phyloP scores from a whole-genome alignment of 495 filamentous ascomycete species.

The Pseudoneurospora amorphoporcata region DNA sequence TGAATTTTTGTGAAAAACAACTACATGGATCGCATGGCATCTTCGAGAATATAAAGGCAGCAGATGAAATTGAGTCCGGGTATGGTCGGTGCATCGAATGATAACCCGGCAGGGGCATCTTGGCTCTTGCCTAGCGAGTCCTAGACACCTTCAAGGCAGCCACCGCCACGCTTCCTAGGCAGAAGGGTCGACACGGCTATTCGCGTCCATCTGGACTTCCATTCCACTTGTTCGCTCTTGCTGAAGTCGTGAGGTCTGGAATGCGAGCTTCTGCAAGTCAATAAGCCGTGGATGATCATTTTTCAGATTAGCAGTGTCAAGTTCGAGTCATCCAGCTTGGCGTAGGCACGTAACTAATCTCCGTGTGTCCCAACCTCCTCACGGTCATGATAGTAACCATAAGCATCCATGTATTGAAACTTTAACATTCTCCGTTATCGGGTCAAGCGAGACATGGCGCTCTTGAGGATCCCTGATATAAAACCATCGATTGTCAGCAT shows the following conservation, averaged over 20 bases:
- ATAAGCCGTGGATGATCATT: neutral
- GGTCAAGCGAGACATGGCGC: neutral
- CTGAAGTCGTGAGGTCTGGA: slow-evolving; percentile 19
- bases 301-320: neutral
- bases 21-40: slow-evolving; percentile 2
- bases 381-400: neutral
- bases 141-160: neutral
- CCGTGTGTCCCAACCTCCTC: neutral
- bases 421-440: neutral
- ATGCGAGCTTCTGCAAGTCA: slow-evolving; percentile 20
- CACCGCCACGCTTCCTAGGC: neutral
- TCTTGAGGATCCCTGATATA: neutral
- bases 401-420: neutral
- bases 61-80: neutral
- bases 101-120: neutral
- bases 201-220: neutral
- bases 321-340: neutral
- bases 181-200: neutral
- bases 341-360: neutral
- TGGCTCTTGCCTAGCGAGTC: neutral
- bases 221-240: slow-evolving; percentile 1
- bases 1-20: too few relatives aligned
- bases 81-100: slow-evolving; percentile 1
- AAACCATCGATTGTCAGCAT: neutral
- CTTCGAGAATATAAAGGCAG: slow-evolving; percentile 2